phyloP scores from a whole-genome alignment of 805 yeast species.

The Cyberlindnera lachancei region DNA sequence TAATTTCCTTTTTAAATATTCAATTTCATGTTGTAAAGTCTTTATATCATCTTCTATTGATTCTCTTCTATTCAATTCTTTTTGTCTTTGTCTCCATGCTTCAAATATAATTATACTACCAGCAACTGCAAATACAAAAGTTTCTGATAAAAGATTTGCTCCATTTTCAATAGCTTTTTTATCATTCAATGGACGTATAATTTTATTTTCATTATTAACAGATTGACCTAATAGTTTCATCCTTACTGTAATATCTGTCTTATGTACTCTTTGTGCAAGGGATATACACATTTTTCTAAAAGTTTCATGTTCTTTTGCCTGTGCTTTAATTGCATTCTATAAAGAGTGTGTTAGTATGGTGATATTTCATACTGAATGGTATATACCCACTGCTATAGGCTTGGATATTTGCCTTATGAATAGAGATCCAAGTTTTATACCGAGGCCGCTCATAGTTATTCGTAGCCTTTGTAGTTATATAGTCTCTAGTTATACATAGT shows the following conservation, averaged over 20 bases:
- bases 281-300: constrained; percentile 57
- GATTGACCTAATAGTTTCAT: constrained; percentile 36
- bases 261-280: constrained; percentile 67
- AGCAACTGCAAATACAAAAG: constrained; percentile 73
- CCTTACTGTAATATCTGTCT: constrained; percentile 54
- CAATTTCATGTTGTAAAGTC: constrained; percentile 64
- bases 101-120: constrained; percentile 71
- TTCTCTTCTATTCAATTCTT: constrained; percentile 55
- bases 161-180: constrained; percentile 77
- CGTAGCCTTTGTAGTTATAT: too few species aligned
- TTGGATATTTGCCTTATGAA: constrained; percentile 70
- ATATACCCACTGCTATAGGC: constrained; percentile 47
- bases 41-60: constrained; percentile 66
- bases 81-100: constrained; percentile 56
- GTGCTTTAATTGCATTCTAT: constrained; percentile 53
- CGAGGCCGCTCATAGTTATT: constrained; percentile 82
- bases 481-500: too few species aligned
- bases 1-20: constrained; percentile 43
- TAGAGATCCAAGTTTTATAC: constrained; percentile 65
- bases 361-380: neutral
- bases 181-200: constrained; percentile 77
- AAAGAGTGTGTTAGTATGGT: neutral
- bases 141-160: constrained; percentile 70
- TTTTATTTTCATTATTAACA: constrained; percentile 31
- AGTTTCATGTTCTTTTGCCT: constrained; percentile 63